Evolutionary conservation across 495 filamentous ascomycete species (phyloP).

Genomic region (Penicillium atrosanguineum): DNA sequence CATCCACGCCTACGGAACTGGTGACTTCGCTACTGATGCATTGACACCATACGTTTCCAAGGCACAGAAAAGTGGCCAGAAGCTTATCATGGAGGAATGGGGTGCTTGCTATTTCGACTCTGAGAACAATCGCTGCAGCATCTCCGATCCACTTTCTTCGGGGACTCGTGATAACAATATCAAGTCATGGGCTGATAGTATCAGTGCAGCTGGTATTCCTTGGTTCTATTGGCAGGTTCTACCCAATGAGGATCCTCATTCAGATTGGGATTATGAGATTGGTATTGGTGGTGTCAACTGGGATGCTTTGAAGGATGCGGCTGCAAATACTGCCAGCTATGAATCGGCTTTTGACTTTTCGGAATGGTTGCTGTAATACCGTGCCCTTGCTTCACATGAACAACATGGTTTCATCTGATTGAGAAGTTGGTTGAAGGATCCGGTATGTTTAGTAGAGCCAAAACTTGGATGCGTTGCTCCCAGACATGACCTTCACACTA

Average conservation of each 20-base stretch:
- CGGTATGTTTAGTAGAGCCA: background rate
- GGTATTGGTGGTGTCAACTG: slow-evolving; percentile 11
- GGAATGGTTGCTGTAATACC: background rate
- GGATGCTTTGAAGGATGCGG: slow-evolving; percentile 10
- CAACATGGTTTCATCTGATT: background rate
- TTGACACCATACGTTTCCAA: too few species aligned
- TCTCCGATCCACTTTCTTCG: too few species aligned
- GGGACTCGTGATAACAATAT: too few species aligned
- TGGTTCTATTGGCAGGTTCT: slow-evolving; percentile 31
- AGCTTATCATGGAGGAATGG: too few species aligned
- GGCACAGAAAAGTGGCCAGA: too few species aligned
- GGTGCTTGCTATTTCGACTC: too few species aligned
- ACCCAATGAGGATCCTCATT: slow-evolving; percentile 23
- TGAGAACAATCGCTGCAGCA: too few species aligned
- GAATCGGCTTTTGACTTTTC: slow-evolving; percentile 5
- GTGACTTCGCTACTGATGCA: too few species aligned
- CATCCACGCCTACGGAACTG: too few species aligned
- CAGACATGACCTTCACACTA: background rate
- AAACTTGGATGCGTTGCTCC: background rate
- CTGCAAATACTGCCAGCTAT: background rate
- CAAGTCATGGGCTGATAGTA: background rate
- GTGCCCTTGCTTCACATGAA: background rate
- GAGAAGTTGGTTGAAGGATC: background rate
- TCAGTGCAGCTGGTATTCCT: slow-evolving; percentile 25
- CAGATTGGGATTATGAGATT: slow-evolving; percentile 20